Evolutionary conservation across 2,329 filamentous ascomycete genomes (phyloP), one percentile per base, ranked within the genome.

Genomic region (Ophiognomonia clavigignenti-juglandacearum): DNA sequence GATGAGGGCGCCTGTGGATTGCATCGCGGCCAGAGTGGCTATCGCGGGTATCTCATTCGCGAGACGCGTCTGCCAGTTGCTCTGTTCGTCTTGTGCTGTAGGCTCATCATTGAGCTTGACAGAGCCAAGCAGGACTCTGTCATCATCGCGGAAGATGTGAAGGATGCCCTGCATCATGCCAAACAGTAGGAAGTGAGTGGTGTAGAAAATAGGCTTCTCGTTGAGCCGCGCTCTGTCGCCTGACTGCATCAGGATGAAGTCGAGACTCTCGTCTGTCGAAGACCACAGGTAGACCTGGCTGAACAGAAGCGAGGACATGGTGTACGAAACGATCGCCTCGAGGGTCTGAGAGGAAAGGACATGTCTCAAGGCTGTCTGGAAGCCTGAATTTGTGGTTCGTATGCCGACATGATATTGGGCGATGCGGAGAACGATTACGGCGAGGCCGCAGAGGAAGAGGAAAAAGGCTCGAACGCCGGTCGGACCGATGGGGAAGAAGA

Each of bases 341-440:
- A 83, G 61, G 5, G 85, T 82, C 50, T 81, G 74, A 29, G 80
- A 66, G 18, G 74, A 79, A 20, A 82, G 65, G 9, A 81, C 69
- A 54, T 78, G 74, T 52, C 73, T 73, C 46, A 67, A 68, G 46
- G 92, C 76, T 7, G 81, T 85, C 50, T 85, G 73, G 56, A 85
- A 74, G 39, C 80, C 75, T 4, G 86, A 88, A 48, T 74, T 72
- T 32, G 86, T 85, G 16, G 86, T 91, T 61, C 86, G 78, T 50
- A 78, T 64, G 56, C 86, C 86, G 53, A 86, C 76, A 61, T 92
- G 88, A 66, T 90, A 83, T 64, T 91, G 85, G 37, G 86, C 83
- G 59, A 96, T 88, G 59, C 91, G 88, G 43, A 96, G 78, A 56
- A 96, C 77, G 68, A 95, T 87, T 56, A 96, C 77, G 47, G 82